Conservation (phyloP, 345 rosid genomes). For the Brassica rapa region DNA sequence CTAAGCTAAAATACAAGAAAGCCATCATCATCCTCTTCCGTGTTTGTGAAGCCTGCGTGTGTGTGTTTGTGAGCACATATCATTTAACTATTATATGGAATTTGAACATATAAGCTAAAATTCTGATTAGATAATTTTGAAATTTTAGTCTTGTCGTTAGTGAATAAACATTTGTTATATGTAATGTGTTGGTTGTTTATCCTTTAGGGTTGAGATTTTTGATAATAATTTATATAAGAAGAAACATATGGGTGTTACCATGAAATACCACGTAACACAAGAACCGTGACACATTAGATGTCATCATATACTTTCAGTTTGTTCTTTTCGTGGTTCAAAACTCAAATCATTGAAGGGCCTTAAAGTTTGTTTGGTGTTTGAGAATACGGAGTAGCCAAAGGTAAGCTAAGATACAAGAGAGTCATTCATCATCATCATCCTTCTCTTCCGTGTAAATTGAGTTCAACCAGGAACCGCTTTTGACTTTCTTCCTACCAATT, state of each 20-base stretch:
- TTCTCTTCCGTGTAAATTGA: conserved; percentile 3
- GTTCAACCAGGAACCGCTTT: neutral
- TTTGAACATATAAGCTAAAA: neutral
- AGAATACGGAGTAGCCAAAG: conserved; percentile 16
- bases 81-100: neutral
- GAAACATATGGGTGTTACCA: neutral
- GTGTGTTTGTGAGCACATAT: neutral
- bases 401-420: neutral
- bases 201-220: neutral
- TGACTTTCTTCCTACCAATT: neutral
- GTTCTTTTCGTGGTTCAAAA: neutral
- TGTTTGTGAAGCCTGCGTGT: neutral
- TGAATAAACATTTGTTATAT: neutral
- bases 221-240: neutral
- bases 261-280: conserved; percentile 5
- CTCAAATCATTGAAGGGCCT: conserved; percentile 1
- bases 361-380: conserved; percentile 11
- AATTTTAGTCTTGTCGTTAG: neutral
- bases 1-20: neutral
- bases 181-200: neutral
- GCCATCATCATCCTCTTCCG: conserved; percentile 5
- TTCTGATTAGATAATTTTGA: neutral
- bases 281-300: neutral
- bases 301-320: neutral
- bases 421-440: neutral